Evolutionary conservation across 2,329 filamentous ascomycete species (phyloP).

Genomic region (Chrysoporthe cubensis): DNA sequence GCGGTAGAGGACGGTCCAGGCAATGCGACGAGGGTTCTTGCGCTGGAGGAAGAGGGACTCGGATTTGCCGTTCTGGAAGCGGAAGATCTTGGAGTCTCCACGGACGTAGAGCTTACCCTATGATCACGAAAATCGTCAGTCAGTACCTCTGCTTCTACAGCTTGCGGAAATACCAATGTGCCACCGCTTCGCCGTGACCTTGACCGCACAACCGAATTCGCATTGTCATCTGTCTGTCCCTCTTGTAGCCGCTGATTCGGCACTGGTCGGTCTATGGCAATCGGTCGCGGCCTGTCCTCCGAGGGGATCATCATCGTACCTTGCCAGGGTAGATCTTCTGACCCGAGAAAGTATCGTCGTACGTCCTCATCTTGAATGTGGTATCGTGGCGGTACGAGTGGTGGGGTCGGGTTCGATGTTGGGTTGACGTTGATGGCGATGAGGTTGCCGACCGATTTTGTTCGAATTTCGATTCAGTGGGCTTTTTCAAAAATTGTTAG

Average conservation of each 20-base stretch:
- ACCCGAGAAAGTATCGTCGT: slow-evolving; percentile 69
- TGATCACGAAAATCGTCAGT: slow-evolving; percentile 39
- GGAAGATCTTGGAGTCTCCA: slow-evolving; percentile 99
- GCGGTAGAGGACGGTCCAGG: slow-evolving; percentile 98
- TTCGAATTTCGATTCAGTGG: slow-evolving; percentile 20
- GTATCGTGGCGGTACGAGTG: slow-evolving; percentile 44
- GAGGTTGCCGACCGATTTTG: slow-evolving; percentile 26
- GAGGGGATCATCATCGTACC: slow-evolving; percentile 51
- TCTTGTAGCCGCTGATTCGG: slow-evolving; percentile 15
- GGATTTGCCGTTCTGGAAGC: slow-evolving; percentile 99
- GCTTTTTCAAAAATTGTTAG: slow-evolving; percentile 20
- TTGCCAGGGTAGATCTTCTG: slow-evolving; percentile 71
- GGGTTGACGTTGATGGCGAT: slow-evolving; percentile 27
- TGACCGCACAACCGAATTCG: background rate
- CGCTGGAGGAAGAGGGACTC: slow-evolving; percentile 99
- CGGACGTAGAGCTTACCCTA: slow-evolving; percentile 99
- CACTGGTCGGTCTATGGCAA: background rate
- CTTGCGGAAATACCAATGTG: background rate
- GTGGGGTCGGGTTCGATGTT: slow-evolving; percentile 40
- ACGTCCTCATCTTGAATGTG: slow-evolving; percentile 63
- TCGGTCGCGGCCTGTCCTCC: slow-evolving; percentile 10
- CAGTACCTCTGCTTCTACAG: slow-evolving; percentile 32
- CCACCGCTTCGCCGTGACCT: slow-evolving; percentile 5
- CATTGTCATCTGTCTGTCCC: slow-evolving; percentile 1
- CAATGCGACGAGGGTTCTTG: slow-evolving; percentile 99